Base-by-base conservation (phyloP, 75 land plant species). In the Picea sitchensis region DNA sequence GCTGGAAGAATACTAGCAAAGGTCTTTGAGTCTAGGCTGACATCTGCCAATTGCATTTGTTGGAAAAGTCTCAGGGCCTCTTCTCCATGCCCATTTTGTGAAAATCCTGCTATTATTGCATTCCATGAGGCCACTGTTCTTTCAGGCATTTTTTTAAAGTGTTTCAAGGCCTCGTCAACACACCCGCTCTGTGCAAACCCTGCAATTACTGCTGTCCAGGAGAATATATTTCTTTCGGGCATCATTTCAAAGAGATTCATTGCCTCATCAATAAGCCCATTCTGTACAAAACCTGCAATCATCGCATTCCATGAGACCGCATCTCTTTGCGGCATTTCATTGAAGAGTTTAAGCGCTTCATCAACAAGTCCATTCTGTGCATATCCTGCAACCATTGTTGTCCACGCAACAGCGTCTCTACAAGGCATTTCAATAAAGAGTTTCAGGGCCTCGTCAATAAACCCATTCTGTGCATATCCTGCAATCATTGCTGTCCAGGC, bases 301-400 rank as follows among this genome's bases (percentile, higher is more conserved):
- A 91, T 87, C 3, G 89, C 82, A 71, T 88, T 91, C 89, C 91
- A 89, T 38, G 84, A 86, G 62, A 86, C 84, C 12, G 78, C 88
- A 68, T 85, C 84, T 69, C 84, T 73, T 4, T 76, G 60, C 26
- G 83, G 77, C 44, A 80, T 83, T 85, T 85, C 82, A 21, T 87
- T 87, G 71, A 91, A 91, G 78, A 89, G 36, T 20, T 76, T 51
- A 23, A 83, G 83, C 0, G 93, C 89, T 21, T 56, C 14, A 3
- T 21, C 59, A 5, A 87, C 14, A 51, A 51, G 56, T 51, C 56
- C 56, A 51, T 51, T 51, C 56, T 51, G 56, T 51, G 56, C 56
- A 51, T 1, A 84, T 78, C 63, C 65, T 56, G 79, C 89, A 91
- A 62, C 84, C 86, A 0, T 51, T 9, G 56, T 51, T 12, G 26